Evolutionary conservation across 352 stramenopile genomes (phyloP).

Genomic region (Pythium aristosporum): DNA sequence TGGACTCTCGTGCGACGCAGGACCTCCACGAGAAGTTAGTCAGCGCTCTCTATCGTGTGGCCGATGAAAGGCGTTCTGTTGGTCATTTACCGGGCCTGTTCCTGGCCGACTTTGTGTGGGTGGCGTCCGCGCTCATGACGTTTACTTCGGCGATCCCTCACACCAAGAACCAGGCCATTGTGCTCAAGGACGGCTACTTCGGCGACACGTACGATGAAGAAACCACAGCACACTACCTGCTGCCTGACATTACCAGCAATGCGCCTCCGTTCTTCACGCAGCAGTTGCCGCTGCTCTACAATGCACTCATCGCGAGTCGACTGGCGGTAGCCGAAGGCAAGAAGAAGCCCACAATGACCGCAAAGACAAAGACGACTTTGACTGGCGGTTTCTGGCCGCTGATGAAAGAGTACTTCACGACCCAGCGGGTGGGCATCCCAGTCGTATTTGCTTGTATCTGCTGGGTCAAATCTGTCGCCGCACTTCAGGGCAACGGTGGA

Average conservation of each 20-base stretch:
- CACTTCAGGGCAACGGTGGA: not conserved
- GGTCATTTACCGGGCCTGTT: not conserved
- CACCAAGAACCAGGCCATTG: not conserved
- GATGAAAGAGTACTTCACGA: constrained; percentile 1
- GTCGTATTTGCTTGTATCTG: constrained; percentile 18
- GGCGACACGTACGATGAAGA: constrained; percentile 17
- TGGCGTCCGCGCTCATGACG: not conserved
- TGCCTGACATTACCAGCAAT: not conserved
- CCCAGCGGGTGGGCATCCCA: not conserved
- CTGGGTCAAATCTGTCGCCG: constrained; percentile 9
- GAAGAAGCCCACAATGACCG: too few relatives aligned
- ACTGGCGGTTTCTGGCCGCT: not conserved
- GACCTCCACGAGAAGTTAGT: not conserved
- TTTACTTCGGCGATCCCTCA: constrained; percentile 8
- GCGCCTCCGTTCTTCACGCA: constrained; percentile 8
- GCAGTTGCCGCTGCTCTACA: constrained; percentile 15
- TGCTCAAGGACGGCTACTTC: constrained; percentile 9
- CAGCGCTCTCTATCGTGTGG: not conserved
- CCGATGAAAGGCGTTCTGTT: not conserved
- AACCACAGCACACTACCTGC: constrained; percentile 2
- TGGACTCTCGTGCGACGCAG: not conserved
- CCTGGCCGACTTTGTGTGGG: constrained; percentile 10
- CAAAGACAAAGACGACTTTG: too few relatives aligned
- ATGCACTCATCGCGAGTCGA: constrained; percentile 1
- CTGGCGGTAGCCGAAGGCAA: not conserved